These are phyloP conservation scores for Penicillium occitanis DNA, from an alignment of 2,329 filamentous ascomycete species.

Conservation along the genomic window DNA sequence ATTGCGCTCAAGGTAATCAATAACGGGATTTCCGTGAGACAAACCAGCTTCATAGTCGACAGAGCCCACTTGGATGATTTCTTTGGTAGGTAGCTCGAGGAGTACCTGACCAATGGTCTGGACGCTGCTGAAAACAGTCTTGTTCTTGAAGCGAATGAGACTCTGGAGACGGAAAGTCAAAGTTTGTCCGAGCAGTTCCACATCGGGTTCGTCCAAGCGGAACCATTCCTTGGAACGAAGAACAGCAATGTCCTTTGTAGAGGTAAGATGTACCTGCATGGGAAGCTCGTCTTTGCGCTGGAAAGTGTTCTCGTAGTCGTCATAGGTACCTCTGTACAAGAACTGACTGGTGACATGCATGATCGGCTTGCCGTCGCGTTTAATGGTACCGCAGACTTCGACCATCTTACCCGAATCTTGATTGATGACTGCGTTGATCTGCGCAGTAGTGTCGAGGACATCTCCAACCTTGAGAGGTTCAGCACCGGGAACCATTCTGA, in stretches of 20 bases:
- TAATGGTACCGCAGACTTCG: conserved; percentile 97
- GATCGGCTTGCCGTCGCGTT: conserved; percentile 75
- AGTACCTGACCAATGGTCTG: conserved; percentile 91
- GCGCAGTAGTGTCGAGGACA: conserved; percentile 84
- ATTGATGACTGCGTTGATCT: conserved; percentile 97
- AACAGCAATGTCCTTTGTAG: conserved; percentile 88
- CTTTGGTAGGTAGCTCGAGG: conserved; percentile 92
- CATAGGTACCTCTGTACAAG: conserved; percentile 89
- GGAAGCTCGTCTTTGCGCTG: conserved; percentile 95
- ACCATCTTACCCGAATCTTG: conserved; percentile 99
- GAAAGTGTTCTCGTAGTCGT: conserved; percentile 97
- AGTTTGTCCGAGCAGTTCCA: conserved; percentile 87
- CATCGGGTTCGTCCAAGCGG: conserved; percentile 76
- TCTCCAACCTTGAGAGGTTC: conserved; percentile 95
- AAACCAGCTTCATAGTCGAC: conserved; percentile 90
- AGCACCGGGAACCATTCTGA: conserved; percentile 96
- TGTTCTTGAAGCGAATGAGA: conserved; percentile 91
- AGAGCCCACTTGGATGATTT: conserved; percentile 94
- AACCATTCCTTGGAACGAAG: conserved; percentile 98
- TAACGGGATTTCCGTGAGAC: conserved; percentile 93
- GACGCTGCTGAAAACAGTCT: conserved; percentile 84
- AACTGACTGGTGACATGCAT: conserved; percentile 99
- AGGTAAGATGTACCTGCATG: conserved; percentile 85
- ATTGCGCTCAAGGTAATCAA: conserved; percentile 91
- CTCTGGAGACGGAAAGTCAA: conserved; percentile 94